Evolutionary conservation across 495 filamentous ascomycete genomes (phyloP).

Genomic region (Tuber aestivum): DNA sequence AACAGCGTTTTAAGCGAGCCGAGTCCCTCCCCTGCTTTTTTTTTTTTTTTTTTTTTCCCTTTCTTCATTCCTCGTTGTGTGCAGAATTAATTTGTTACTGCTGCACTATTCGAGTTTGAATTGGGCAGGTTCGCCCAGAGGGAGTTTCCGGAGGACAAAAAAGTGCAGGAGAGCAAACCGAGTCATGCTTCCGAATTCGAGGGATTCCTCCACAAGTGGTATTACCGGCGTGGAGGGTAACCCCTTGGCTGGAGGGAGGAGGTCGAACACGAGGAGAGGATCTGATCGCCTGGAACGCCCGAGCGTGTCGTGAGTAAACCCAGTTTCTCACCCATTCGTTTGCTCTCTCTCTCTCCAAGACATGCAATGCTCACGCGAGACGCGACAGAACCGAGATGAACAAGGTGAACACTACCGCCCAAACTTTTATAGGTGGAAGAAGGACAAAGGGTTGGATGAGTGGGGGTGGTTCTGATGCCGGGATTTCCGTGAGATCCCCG

Average conservation of each 20-base stretch:
- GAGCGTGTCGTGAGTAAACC: constrained; percentile 6
- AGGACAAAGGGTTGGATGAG: constrained; percentile 64
- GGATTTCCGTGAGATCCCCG: not conserved
- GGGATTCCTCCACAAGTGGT: not conserved
- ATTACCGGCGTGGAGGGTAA: not conserved
- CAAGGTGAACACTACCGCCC: constrained; percentile 64
- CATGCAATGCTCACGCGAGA: not conserved
- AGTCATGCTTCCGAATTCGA: not conserved
- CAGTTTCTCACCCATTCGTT: not conserved
- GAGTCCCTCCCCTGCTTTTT: not conserved
- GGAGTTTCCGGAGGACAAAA: not conserved
- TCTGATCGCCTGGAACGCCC: constrained; percentile 2
- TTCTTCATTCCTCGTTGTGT: not conserved
- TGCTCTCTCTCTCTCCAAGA: not conserved
- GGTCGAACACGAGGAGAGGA: not conserved
- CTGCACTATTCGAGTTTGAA: not conserved
- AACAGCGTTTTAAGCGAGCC: constrained; percentile 4
- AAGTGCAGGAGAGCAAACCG: not conserved
- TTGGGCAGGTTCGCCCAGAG: not conserved
- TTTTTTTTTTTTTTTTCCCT: not conserved
- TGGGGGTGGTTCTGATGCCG: not conserved
- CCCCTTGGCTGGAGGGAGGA: not conserved
- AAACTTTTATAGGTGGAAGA: constrained; percentile 59
- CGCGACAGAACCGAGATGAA: constrained; percentile 48
- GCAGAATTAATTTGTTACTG: constrained; percentile 1